Percentiles rank a stretch among this genome's conserved stretches.
These are phyloP conservation scores for Russula dissimulans DNA, from an alignment of 768 basidiomycete species.

Conservation along the genomic window DNA sequence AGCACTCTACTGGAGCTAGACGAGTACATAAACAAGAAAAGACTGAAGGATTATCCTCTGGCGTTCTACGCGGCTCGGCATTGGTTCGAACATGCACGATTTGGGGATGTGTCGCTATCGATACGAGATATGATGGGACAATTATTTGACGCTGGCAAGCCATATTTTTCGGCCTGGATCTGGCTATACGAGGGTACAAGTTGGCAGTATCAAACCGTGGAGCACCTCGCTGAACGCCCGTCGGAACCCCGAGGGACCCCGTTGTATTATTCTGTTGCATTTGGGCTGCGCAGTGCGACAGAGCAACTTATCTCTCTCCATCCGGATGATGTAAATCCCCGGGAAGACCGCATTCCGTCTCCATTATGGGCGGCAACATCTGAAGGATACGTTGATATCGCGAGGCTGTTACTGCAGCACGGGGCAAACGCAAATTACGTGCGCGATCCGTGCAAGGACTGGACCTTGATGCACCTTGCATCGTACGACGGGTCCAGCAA, in stretches of 20 bases:
- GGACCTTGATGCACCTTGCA: too few species aligned
- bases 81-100: background rate
- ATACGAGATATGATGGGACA: background rate
- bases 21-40: too few species aligned
- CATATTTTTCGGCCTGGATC: background rate
- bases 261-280: background rate
- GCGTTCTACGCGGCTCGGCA: background rate
- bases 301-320: background rate
- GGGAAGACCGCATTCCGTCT: too few species aligned
- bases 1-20: too few species aligned
- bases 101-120: background rate
- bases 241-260: background rate
- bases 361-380: too few species aligned
- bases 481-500: too few species aligned
- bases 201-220: too few species aligned
- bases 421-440: too few species aligned
- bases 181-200: background rate
- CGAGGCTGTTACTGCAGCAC: too few species aligned
- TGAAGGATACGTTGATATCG: too few species aligned
- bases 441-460: too few species aligned
- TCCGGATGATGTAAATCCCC: background rate
- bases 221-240: background rate
- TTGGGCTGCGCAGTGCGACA: background rate
- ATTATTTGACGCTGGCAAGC: background rate
- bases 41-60: background rate